Conservation (phyloP, 2,329 filamentous ascomycete genomes). For the Aureobasidium musti region DNA sequence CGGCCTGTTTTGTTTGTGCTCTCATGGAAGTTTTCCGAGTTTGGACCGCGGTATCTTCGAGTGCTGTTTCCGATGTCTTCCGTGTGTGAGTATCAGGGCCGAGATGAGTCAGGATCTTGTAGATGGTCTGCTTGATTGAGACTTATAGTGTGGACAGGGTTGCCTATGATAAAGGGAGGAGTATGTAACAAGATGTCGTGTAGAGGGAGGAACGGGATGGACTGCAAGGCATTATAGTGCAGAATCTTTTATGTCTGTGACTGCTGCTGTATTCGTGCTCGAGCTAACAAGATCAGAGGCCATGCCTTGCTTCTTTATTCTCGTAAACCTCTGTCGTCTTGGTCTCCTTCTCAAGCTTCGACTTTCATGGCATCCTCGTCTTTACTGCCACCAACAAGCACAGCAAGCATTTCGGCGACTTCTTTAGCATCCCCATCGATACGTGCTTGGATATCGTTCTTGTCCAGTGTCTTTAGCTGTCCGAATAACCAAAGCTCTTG, state of each 20-base stretch:
- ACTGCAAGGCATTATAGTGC: no score
- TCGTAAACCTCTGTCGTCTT: no score
- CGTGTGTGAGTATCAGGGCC: neutral
- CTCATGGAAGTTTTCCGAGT: neutral
- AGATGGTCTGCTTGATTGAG: neutral
- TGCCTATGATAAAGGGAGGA: no score
- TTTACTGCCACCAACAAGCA: constrained; percentile 12
- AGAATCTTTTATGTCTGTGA: no score
- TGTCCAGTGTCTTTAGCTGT: constrained; percentile 59
- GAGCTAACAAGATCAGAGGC: no score
- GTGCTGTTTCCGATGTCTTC: neutral
- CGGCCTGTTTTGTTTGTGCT: neutral
- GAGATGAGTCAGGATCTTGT: neutral
- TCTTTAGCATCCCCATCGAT: constrained; percentile 52
- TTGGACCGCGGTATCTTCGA: constrained; percentile 15
- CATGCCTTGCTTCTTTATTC: no score
- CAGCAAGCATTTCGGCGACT: constrained; percentile 49
- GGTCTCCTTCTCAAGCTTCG: neutral
- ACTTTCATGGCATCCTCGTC: neutral
- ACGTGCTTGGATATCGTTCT: constrained; percentile 45
- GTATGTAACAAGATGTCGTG: no score
- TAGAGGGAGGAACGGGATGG: no score
- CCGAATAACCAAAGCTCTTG: constrained; percentile 70
- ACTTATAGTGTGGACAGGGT: neutral
- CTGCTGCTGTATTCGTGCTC: no score